Evolutionary conservation across 495 filamentous ascomycete species (phyloP).

Genomic region (Astrocystis sublimbata): DNA sequence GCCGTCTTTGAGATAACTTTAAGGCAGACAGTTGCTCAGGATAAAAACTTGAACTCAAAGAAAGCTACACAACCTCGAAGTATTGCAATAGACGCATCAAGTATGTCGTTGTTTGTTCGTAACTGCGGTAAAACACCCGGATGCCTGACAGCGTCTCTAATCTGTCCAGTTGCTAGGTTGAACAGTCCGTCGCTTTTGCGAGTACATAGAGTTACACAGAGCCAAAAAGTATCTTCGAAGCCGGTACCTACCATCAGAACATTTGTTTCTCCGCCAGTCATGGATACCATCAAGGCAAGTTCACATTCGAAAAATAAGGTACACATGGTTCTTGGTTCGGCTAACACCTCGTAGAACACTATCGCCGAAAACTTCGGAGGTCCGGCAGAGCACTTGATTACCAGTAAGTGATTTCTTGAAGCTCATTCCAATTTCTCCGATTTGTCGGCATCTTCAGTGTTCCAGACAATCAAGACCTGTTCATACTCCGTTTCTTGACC

Average conservation of each 20-base stretch:
- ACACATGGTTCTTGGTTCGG: slow-evolving; percentile 12
- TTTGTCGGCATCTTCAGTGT: neutral
- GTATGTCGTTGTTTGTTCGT: neutral
- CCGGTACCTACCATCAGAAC: neutral
- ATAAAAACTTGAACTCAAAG: neutral
- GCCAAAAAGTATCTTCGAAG: neutral
- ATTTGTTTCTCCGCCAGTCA: neutral
- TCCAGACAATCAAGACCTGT: neutral
- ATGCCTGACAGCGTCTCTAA: neutral
- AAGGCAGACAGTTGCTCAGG: neutral
- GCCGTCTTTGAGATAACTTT: slow-evolving; percentile 1
- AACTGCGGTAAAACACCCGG: neutral
- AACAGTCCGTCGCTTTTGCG: neutral
- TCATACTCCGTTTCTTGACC: neutral
- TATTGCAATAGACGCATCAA: neutral
- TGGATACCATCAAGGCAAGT: slow-evolving; percentile 13
- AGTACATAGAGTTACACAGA: neutral
- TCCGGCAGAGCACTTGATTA: slow-evolving; percentile 29
- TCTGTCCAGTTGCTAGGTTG: neutral
- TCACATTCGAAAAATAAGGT: too few species aligned
- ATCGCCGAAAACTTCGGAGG: slow-evolving; percentile 38
- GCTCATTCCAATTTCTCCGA: neutral
- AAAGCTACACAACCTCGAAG: neutral
- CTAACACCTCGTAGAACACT: slow-evolving; percentile 31
- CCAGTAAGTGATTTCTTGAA: slow-evolving; percentile 9